phyloP scores from a whole-genome alignment of 148 eudicot genomes.

The Diospyros kaki region DNA sequence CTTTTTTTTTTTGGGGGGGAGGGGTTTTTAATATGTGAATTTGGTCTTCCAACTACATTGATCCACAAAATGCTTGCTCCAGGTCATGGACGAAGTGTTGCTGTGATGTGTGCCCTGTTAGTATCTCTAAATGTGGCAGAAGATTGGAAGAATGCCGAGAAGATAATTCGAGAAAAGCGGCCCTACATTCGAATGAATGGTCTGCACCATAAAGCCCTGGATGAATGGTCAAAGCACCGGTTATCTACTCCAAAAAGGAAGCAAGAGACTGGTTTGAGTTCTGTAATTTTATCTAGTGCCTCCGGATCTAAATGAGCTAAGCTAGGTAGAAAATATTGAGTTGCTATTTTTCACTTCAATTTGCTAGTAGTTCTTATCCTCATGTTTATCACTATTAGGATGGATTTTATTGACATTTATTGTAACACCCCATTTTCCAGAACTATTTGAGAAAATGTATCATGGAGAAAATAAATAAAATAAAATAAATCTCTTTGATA shows the following conservation, averaged over 20 bases:
- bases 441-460: too few relatives aligned
- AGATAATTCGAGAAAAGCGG: conserved; percentile 51
- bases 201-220: conserved; percentile 75
- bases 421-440: too few relatives aligned
- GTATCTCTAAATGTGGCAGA: conserved; percentile 76
- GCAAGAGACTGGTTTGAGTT: conserved; percentile 15
- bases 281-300: conserved; percentile 28
- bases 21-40: background rate
- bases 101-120: conserved; percentile 78
- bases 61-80: conserved; percentile 16
- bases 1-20: background rate
- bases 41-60: background rate
- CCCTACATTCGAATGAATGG: conserved; percentile 75
- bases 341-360: background rate
- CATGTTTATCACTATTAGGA: too few relatives aligned
- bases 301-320: conserved; percentile 11
- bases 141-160: conserved; percentile 91
- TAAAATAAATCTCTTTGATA: too few relatives aligned
- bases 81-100: conserved; percentile 97
- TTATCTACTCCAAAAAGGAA: conserved; percentile 48
- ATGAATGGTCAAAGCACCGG: conserved; percentile 81
- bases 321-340: background rate
- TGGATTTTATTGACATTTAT: too few relatives aligned
- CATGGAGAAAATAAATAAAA: too few relatives aligned
- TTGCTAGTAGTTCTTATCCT: background rate